Conservation (phyloP, 805 yeast genomes). For the Candida loeiensis region DNA sequence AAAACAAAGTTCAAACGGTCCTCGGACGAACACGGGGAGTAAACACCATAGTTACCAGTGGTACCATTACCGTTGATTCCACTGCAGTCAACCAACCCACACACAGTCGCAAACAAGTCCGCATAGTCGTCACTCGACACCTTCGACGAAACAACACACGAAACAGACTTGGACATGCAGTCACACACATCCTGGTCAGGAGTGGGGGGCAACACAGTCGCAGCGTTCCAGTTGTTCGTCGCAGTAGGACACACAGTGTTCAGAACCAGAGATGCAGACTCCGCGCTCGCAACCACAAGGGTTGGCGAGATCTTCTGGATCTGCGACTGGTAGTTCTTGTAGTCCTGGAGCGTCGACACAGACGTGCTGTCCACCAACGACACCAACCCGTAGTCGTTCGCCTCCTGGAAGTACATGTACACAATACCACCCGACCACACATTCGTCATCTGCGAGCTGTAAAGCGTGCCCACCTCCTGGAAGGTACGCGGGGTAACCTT, state of each 20-base stretch:
- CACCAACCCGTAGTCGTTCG: constrained; percentile 73
- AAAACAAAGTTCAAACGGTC: constrained; percentile 37
- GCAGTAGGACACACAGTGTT: constrained; percentile 36
- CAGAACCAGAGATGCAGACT: constrained; percentile 20
- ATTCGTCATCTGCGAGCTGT: constrained; percentile 66
- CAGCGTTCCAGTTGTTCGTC: constrained; percentile 35
- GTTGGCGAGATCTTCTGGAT: constrained; percentile 55
- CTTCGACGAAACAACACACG: constrained; percentile 31
- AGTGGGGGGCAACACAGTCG: constrained; percentile 42
- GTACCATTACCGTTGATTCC: constrained; percentile 39
- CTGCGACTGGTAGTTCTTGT: constrained; percentile 57
- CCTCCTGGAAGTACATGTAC: constrained; percentile 79
- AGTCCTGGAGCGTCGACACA: constrained; percentile 64
- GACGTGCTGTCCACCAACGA: constrained; percentile 37
- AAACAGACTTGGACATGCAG: constrained; percentile 32
- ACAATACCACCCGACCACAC: constrained; percentile 92
- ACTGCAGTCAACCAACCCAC: constrained; percentile 33
- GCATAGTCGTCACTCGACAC: constrained; percentile 32
- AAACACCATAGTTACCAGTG: constrained; percentile 40
- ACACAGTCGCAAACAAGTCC: constrained; percentile 32
- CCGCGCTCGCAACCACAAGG: constrained; percentile 26
- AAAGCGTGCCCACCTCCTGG: constrained; percentile 66
- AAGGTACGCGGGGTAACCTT: constrained; percentile 64
- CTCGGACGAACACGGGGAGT: constrained; percentile 35
- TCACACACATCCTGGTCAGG: constrained; percentile 36